Percentiles rank a stretch among this genome's conserved stretches.
These are phyloP conservation scores for Exophiala sp. DNA, from an alignment of 2,329 filamentous ascomycete species.

Conservation along the genomic window DNA sequence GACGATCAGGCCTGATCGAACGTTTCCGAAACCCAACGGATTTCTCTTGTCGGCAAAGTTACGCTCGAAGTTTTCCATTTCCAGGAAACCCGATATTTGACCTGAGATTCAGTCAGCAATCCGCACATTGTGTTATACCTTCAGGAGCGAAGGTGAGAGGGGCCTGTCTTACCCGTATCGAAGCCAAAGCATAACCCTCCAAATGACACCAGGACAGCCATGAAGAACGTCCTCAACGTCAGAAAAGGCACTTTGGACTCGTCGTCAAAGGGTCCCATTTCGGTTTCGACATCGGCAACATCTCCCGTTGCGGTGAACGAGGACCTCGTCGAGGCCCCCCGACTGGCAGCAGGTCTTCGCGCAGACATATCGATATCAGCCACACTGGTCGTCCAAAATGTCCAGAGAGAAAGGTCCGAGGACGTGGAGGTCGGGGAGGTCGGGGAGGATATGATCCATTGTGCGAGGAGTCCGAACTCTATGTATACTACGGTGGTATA, in stretches of 20 bases:
- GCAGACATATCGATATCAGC: too few species aligned
- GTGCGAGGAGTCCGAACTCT: too few species aligned
- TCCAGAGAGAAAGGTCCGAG: too few species aligned
- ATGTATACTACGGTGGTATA: too few species aligned
- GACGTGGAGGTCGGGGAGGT: too few species aligned
- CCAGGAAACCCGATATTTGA: constrained; percentile 41
- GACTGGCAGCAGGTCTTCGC: constrained; percentile 6
- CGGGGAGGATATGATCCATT: too few species aligned
- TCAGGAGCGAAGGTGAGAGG: too few species aligned
- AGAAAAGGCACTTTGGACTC: constrained; percentile 41
- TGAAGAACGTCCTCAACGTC: constrained; percentile 40
- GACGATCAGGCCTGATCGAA: constrained; percentile 40
- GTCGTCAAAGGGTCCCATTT: constrained; percentile 30
- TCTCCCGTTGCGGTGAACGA: constrained; percentile 14
- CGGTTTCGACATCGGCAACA: constrained; percentile 10
- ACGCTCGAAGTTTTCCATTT: constrained; percentile 42
- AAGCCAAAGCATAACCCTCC: constrained; percentile 46
- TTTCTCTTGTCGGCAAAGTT: constrained; percentile 38
- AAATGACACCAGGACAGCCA: constrained; percentile 44
- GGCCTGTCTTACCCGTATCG: constrained; percentile 33
- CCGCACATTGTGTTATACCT: not conserved
- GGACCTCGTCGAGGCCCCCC: constrained; percentile 8
- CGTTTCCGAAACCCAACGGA: constrained; percentile 39
- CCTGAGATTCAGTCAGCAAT: not conserved
- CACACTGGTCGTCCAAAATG: too few species aligned